Base-by-base conservation (phyloP, 1,284 basidiomycete species). In the Ceratobasidium sp. region DNA sequence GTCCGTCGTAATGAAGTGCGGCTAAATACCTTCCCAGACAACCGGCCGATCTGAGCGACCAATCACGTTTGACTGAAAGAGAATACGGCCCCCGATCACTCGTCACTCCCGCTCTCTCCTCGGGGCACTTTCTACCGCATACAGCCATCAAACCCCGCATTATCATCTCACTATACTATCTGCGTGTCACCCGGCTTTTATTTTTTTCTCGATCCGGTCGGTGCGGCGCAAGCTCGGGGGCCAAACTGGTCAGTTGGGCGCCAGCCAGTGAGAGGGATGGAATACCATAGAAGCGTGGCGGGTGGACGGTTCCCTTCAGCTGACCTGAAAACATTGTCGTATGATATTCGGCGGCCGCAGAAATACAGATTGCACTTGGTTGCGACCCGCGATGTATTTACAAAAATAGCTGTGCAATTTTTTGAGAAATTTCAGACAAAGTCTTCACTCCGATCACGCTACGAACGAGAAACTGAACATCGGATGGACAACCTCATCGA, bases 61-160 rank as follows among this genome's bases (percentile, higher is more conserved):
- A 71, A 71, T 71, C 69, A 57, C 69, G 46, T 59, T 48, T n/a
- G 52, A 28, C 69, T 17, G 20, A 71, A 71, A 71, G 15, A 20
- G 33, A n/a, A 42, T 44, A 17, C 44, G 65, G 69, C 40, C 69
- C 69, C 56, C 69, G 33, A 40, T 26, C 69, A 71, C 69, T 52
- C 54, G 23, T 28, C 67, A 20, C 52, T 23, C 26, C 69, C 69
- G 52, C 38, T 13, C 52, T 46, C 50, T 61, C 59, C 70, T 74
- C 70, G 59, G 70, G 38, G 42, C 70, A 74, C 59, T n/a, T 38
- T 56, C 46, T 28, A 69, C 56, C 38, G 68, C 40, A 59, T 71
- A 56, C n/a, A 57, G 15, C 56, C 68, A 38, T 44, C 44, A 23
- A 40, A 64, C 3, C 28, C 70, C 28, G 23, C 42, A 23, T 15